A percentile compares a stretch with the other conserved stretches of the same genome.
Evolutionary conservation across 2,329 filamentous ascomycete genomes (phyloP).

Genomic region (Endocalyx cinctus): DNA sequence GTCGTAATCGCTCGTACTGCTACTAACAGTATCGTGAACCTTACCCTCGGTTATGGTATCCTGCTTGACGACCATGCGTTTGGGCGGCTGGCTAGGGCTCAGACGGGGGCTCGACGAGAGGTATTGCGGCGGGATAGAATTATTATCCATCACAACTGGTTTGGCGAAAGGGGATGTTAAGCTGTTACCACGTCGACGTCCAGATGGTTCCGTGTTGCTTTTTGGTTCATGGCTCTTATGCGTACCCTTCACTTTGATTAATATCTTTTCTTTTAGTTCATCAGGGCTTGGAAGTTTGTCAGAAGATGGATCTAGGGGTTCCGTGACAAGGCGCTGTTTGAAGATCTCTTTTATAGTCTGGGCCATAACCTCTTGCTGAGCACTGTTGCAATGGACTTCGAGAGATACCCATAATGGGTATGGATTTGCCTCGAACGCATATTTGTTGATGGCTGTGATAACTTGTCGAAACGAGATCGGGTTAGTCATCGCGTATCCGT

Average conservation of each 20-base stretch:
- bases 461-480: conserved; percentile 88
- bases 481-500: conserved; percentile 84
- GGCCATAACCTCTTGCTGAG: conserved; percentile 85
- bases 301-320: conserved; percentile 65
- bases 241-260: conserved; percentile 92
- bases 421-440: conserved; percentile 81
- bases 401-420: conserved; percentile 93
- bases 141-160: conserved; percentile 56
- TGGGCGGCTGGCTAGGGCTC: conserved; percentile 46
- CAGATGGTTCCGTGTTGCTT: conserved; percentile 38
- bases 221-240: conserved; percentile 47
- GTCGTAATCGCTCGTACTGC: conserved; percentile 77
- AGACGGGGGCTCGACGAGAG: conserved; percentile 52
- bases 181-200: conserved; percentile 60
- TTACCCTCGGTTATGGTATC: conserved; percentile 55
- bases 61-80: conserved; percentile 45
- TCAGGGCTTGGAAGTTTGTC: conserved; percentile 77
- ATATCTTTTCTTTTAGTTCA: conserved; percentile 74
- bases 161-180: conserved; percentile 72
- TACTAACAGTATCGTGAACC: conserved; percentile 52
- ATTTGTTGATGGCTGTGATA: conserved; percentile 88
- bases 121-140: conserved; percentile 45
- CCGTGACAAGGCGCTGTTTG: conserved; percentile 70
- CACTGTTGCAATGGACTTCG: conserved; percentile 83
- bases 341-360: conserved; percentile 84